Evolutionary conservation across 2,329 filamentous ascomycete species (phyloP), one percentile per base, ranked within the genome.

Genomic region (Fusarium luffae): DNA sequence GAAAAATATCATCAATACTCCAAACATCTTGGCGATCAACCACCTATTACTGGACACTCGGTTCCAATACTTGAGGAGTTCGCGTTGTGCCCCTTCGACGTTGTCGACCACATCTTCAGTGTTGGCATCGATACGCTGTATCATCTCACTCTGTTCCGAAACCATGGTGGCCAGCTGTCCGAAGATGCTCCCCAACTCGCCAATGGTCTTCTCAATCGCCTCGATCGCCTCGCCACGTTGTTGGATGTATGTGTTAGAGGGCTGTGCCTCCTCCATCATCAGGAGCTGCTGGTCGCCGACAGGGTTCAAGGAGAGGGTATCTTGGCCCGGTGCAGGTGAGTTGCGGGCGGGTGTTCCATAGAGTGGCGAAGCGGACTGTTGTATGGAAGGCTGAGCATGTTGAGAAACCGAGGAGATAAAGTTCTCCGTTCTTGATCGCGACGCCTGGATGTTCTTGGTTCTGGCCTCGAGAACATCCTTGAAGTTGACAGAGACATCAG

Each of bases 31-130:
- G 44, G 94, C 94, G 74, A 98, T 90, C 70, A 99, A 83, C 96
- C 95, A 98, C 70, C 96, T 87, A 83, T 99, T 99, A 68, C 94
- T 93, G 59, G 93, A 96, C 28, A 98, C 94, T 42, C 94, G 88
- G 28, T 89, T 92, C 95, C 96, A 99, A 82, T 98, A 99, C 80
- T 98, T 98, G 82, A 99, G 89, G 76, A 99, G 79, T 81, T 99
- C 95, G 68, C 94, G 87, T 79, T 99, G 96, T 8, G 96, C 96
- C 19, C 96, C 96, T 77, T 97, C 89, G n/a, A 99, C 95, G 75
- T 99, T 99, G 77, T 98, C 95, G 57, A 99, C 95, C 8, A 99
- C 93, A 74, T 98, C 94, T 77, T 99, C 96, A 2, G 95, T 98
- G 80, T 98, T 98, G 70, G 95, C 95, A 76, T 98, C 95, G 77